Conservation (phyloP, 805 yeast species). For the Babjeviella inositovora region DNA sequence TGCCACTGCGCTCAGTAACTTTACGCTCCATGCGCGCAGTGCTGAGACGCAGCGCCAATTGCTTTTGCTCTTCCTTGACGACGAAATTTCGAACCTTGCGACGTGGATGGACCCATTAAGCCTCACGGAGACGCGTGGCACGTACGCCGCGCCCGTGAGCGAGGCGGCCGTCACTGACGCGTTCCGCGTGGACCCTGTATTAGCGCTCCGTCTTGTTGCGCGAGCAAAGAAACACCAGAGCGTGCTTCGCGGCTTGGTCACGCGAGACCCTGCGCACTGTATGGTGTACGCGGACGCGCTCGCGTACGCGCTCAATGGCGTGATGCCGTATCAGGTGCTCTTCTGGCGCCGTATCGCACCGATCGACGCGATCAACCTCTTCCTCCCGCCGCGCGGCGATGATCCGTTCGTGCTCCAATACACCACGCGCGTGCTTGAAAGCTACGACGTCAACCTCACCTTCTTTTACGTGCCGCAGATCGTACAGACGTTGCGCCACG, state of each 20-base stretch:
- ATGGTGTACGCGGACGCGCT: too few species aligned
- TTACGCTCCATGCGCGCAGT: too few species aligned
- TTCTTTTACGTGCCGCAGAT: conserved; percentile 97
- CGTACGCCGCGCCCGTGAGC: too few species aligned
- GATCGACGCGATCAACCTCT: conserved; percentile 68
- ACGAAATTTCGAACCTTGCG: conserved; percentile 56
- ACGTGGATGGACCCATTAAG: conserved; percentile 66
- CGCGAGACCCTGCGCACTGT: too few species aligned
- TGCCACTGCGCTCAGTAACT: conserved; percentile 11
- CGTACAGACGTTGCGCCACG: conserved; percentile 83
- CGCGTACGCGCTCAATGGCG: too few species aligned
- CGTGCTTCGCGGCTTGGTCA: too few species aligned
- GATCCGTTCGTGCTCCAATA: conserved; percentile 67
- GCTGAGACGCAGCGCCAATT: conserved; percentile 33
- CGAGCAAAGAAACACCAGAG: too few species aligned
- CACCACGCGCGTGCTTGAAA: conserved; percentile 78
- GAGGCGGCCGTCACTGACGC: too few species aligned
- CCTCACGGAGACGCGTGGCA: too few species aligned
- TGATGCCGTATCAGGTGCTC: conserved; percentile 21
- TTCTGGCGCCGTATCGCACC: conserved; percentile 74
- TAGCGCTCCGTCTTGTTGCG: too few species aligned
- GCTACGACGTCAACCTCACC: conserved; percentile 73
- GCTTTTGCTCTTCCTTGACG: conserved; percentile 47
- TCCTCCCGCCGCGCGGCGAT: conserved; percentile 55
- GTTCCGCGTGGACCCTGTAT: too few species aligned